Evolutionary conservation across 2,329 filamentous ascomycete genomes (phyloP).

Genomic region (Clarireedia hainanense): DNA sequence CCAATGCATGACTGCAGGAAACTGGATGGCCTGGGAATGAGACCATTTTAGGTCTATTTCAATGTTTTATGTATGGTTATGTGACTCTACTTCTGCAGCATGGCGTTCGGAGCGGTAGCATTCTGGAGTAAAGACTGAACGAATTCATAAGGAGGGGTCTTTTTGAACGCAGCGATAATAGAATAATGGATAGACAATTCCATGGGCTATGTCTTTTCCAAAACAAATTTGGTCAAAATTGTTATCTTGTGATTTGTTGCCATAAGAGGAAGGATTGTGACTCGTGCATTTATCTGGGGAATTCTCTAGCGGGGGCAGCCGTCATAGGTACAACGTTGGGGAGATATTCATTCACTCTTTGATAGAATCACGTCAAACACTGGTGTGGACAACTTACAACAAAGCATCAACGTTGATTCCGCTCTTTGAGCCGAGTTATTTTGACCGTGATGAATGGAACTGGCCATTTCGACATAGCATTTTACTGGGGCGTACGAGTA

Average conservation of each 20-base stretch:
- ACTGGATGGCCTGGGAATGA: constrained; percentile 41
- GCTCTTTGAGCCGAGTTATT: too few relatives aligned
- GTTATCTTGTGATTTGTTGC: too few relatives aligned
- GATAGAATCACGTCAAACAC: too few relatives aligned
- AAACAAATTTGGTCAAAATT: too few relatives aligned
- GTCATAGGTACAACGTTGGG: too few relatives aligned
- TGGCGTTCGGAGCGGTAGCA: constrained; percentile 18
- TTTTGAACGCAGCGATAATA: neutral
- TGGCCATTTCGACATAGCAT: neutral
- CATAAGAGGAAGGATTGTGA: too few relatives aligned
- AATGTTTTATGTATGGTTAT: constrained; percentile 12
- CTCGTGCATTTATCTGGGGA: too few relatives aligned
- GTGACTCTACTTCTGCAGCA: constrained; percentile 18
- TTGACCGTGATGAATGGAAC: too few relatives aligned
- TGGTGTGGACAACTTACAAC: too few relatives aligned
- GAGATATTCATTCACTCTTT: too few relatives aligned
- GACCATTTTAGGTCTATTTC: neutral
- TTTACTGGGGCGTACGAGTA: neutral
- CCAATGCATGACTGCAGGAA: constrained; percentile 51
- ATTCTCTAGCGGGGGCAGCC: too few relatives aligned
- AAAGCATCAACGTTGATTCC: too few relatives aligned
- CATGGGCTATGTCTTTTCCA: neutral
- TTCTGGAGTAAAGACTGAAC: constrained; percentile 4
- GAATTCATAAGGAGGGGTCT: neutral
- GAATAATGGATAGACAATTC: neutral